These are phyloP conservation scores for Neopestalotiopsis rosae DNA, from an alignment of 2,329 filamentous ascomycete genomes.

Conservation along the genomic window DNA sequence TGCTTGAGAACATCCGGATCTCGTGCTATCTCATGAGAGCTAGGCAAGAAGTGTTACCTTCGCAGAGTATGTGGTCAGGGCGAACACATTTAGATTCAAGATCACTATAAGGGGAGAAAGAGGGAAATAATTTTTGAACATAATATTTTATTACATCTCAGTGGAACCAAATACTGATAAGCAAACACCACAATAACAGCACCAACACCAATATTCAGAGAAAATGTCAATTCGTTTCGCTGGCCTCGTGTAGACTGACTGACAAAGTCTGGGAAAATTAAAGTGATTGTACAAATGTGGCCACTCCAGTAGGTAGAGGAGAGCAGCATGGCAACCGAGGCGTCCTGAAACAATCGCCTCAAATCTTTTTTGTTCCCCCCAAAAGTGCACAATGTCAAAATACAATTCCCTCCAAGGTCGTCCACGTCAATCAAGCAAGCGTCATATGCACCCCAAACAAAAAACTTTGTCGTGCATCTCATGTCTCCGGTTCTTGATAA, in stretches of 20 bases:
- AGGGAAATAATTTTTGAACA: no score
- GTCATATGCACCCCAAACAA: not conserved
- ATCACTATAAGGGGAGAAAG: no score
- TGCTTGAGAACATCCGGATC: no score
- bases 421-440: not conserved
- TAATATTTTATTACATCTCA: no score
- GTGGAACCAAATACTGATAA: no score
- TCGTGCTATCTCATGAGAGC: no score
- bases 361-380: not conserved
- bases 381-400: not conserved
- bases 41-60: no score
- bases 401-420: not conserved
- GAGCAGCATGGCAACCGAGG: no score
- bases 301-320: not conserved
- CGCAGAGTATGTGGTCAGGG: no score
- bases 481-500: not conserved
- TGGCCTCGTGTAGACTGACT: slow-evolving; percentile 1
- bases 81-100: no score
- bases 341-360: no score
- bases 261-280: not conserved
- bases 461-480: not conserved
- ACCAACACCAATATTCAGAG: not conserved
- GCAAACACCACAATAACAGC: no score
- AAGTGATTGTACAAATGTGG: slow-evolving; percentile 2
- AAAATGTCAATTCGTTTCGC: not conserved